Evolutionary conservation across 2,329 filamentous ascomycete genomes (phyloP), one percentile per base, ranked within the genome.

Genomic region (Phyllosticta citriasiana): DNA sequence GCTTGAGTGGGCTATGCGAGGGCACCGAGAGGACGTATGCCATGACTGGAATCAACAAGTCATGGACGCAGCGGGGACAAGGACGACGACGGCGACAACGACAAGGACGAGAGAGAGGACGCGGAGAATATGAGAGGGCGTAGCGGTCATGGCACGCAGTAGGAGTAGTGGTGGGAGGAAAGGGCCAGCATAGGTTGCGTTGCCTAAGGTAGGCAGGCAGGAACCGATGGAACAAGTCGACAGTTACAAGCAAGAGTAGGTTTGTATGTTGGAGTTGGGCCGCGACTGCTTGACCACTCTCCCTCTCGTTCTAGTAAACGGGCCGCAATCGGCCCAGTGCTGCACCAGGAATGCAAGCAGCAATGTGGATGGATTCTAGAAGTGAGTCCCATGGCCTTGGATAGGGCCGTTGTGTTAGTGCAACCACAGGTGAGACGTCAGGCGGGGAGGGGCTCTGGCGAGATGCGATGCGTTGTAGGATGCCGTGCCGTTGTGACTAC

Each of bases 21-120:
- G 68, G 71, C 57, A 76, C 67, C 52, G 74, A 73, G 62, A 76
- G 69, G 63, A 75, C 69, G 65, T 71, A 75, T 59, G 73, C 72
- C 73, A 76, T 76, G 55, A 22, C 40, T 56, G 25, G 40, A 26
- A 51, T 60, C 40, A n/a, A 56, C 25, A 25, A 14, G 25, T 60
- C 58, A 60, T 54, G 52, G 58, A 52, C 53, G 58, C 40, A 60
- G 53, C 53, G 16, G 40, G 40, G 40, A 47, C 40, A 47, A 47
- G 14, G 40, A 47, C 27, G 27, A 30, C 26, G 26, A 27, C 26
- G 26, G 7, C 40, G 40, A 47, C 27, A 8, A 30, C 26, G 26
- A 27, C 26, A 8, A 27, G 14, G 40, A 47, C 40, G 40, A n/a
- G 14, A 47, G 40, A n/a, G 16, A n/a, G n/a, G 40, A 16, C 40